Base-by-base conservation (phyloP, 192 early-diverging fungal genomes). In the Lunasporangiospora selenospora region DNA sequence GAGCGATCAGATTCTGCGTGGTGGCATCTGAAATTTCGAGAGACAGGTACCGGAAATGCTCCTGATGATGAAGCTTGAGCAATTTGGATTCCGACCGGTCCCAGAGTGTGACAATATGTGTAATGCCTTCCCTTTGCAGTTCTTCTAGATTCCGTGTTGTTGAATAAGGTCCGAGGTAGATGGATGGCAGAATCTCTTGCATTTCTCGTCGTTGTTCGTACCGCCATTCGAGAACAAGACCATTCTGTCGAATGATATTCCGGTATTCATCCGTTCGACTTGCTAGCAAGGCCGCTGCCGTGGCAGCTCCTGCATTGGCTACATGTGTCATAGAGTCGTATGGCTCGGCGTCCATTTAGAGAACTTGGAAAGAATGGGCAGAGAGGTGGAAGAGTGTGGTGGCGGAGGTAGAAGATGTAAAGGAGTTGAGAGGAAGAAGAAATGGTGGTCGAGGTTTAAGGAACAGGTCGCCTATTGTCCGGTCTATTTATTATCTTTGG, bases 151-250 rank as follows among this genome's bases (percentile, higher is more conserved):
- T 84, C 30, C 86, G 81, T 15, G 89, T 86, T 27, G 84, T 75
- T 39, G 85, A 81, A 75, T 90, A 92, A 7, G 95, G 95, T 0
- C 95, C 95, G 1, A 95, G 84, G 33, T 83, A 88, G 13, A 97
- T 65, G 30, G 85, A 83, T 23, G 82, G 82, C 7, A 90, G 34
- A 36, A 94, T 91, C 53, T 91, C 87, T 77, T 94, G 92, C 79
- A 91, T 90, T 34, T 92, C 89, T 26, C 89, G 79, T 27, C 92
- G 82, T 83, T 92, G 92, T 48, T 92, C 90, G 63, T 92, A 92
- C 34, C 80, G 79, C 87, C 83, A 85, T 58, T 80, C 80, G 11
- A 62, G 24, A 6, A 57, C 41, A 13, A 50, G 49, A 5, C 31
- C 36, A 48, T 56, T 66, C 49, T 66, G 62, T 12, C 31, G 40